Base-by-base conservation (phyloP, 2,329 filamentous ascomycete species). In the Penicillium sp. region DNA sequence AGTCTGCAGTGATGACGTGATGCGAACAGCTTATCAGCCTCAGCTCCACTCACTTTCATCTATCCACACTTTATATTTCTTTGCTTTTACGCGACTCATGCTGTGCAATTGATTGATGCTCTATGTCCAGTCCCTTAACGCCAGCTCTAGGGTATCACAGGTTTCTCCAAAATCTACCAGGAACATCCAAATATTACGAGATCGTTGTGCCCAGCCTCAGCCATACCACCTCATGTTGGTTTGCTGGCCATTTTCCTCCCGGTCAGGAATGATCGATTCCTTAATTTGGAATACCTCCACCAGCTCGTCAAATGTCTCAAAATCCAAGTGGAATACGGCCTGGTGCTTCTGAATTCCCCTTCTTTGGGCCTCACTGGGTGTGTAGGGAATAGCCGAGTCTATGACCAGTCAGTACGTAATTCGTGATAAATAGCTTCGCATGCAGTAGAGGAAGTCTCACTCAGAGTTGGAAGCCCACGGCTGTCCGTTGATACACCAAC, bases 321-420 rank as follows among this genome's bases (percentile, higher is more conserved):
- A 92, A 52, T 96, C 88, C 45, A 98, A 77, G 9, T 84, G 82
- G 59, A 96, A 78, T 14, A 98, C 82, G 9, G 89, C 85, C 65
- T 98, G 92, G 46, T 92, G 83, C 51, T 84, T 80, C 42, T 79
- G 71, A 12, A 77, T 70, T 27, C 77, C 75, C 42, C 76, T 72
- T 37, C 65, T 59, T 49, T 68, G 52, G 13, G 65, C 60, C 55
- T 66, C 58, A 69, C 70, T 49, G 71, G 73, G 38, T 69, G 69
- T 33, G 55, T 53, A 72, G 47, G 61, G 73, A 56, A 56, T 61
- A 45, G 54, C 70, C 39, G 57, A 69, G 35, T 71, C 66, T 72
- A 63, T 34, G 57, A 38, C 55, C 13, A 10, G 39, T 47, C 30
- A 54, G 33, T 35, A 22, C 11, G 23, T 28, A 11, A 13, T 22